These are phyloP conservation scores for Leccinum sublutescens DNA, from an alignment of 768 basidiomycete genomes.

Conservation along the genomic window DNA sequence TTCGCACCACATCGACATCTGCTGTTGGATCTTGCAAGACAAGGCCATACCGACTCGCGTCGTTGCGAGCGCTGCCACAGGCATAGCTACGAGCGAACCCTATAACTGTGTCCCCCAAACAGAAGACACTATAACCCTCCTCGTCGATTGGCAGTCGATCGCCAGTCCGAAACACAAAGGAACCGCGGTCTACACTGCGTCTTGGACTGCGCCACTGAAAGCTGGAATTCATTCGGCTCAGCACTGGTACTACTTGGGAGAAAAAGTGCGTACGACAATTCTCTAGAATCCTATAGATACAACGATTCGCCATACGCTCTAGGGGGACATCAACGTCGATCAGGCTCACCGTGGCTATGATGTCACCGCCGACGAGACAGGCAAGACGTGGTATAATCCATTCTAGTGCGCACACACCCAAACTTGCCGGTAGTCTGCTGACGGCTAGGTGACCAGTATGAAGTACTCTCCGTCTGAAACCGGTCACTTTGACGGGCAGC, in stretches of 20 bases:
- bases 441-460: constrained; percentile 54
- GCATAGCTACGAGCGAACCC: constrained; percentile 86
- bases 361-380: constrained; percentile 79
- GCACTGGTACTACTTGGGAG: constrained; percentile 94
- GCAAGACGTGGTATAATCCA: constrained; percentile 85
- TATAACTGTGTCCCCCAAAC: constrained; percentile 85
- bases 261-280: constrained; percentile 56
- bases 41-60: constrained; percentile 79
- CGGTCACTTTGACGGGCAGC: constrained; percentile 92
- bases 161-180: constrained; percentile 74
- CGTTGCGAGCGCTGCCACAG: constrained; percentile 86
- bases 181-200: constrained; percentile 89
- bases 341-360: constrained; percentile 95
- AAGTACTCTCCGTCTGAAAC: constrained; percentile 91
- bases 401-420: constrained; percentile 69
- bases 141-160: constrained; percentile 91
- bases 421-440: constrained; percentile 2
- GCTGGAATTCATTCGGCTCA: constrained; percentile 89
- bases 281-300: background rate
- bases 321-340: constrained; percentile 92
- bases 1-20: constrained; percentile 91
- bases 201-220: constrained; percentile 91
- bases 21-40: constrained; percentile 81
- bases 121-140: constrained; percentile 92
- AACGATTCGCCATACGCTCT: constrained; percentile 5